A percentile compares a stretch with the other conserved stretches of the same genome.
These are phyloP conservation scores for Nicotiana tabacum DNA, from an alignment of 257 asterid species.

Conservation along the genomic window DNA sequence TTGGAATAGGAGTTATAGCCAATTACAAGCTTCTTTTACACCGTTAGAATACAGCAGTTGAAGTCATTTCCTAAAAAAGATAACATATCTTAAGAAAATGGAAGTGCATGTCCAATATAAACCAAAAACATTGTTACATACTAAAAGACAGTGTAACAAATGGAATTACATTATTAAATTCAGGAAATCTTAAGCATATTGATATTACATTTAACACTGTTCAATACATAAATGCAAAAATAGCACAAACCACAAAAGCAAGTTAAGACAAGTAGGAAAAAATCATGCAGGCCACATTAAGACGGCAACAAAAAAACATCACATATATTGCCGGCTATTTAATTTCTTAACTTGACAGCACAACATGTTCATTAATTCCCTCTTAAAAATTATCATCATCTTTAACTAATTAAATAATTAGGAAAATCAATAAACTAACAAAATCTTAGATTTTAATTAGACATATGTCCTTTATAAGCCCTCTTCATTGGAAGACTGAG, in stretches of 20 bases:
- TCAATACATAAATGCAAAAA: background rate
- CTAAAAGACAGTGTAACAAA: constrained; percentile 1
- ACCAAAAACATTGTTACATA: constrained; percentile 6
- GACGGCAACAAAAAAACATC: constrained; percentile 41
- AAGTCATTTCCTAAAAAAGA: too few relatives aligned
- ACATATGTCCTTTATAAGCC: constrained; percentile 44
- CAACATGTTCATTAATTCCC: constrained; percentile 8
- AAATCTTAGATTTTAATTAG: background rate
- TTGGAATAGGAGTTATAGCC: too few relatives aligned
- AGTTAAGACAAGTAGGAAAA: constrained; percentile 41
- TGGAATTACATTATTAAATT: background rate
- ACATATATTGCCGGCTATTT: constrained; percentile 47
- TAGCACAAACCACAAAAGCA: constrained; percentile 16
- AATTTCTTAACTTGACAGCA: constrained; percentile 41
- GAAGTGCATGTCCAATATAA: background rate
- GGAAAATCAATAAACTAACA: background rate
- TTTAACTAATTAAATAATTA: background rate
- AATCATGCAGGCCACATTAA: constrained; percentile 37
- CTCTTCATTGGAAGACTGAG: constrained; percentile 46
- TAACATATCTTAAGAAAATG: too few relatives aligned
- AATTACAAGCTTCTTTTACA: too few relatives aligned
- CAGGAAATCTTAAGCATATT: background rate
- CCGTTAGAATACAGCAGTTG: too few relatives aligned
- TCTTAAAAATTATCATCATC: background rate
- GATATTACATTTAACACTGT: background rate